Evolutionary conservation across 2,329 filamentous ascomycete genomes (phyloP).

Genomic region (Fusarium sp.): DNA sequence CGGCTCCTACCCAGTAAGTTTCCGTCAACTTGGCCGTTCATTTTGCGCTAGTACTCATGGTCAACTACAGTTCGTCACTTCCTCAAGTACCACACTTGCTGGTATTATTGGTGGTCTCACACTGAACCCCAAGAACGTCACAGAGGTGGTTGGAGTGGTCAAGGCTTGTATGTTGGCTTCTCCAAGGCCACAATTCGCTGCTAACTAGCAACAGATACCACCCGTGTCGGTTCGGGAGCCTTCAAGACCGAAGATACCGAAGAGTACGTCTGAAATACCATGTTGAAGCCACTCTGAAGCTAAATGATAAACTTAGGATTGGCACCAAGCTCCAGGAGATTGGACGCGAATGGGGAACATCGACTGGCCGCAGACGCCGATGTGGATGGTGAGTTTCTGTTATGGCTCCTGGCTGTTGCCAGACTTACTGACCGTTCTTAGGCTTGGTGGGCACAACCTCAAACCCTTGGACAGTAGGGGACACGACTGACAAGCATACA

Average conservation of each 20-base stretch:
- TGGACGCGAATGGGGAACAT: conserved; percentile 58
- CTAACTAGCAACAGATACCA: neutral
- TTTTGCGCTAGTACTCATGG: neutral
- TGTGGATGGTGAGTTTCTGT: conserved; percentile 60
- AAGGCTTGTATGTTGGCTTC: neutral
- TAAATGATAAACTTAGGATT: conserved; percentile 42
- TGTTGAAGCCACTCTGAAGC: conserved; percentile 28
- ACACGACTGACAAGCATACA: conserved; percentile 34
- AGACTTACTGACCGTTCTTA: conserved; percentile 38
- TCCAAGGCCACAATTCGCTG: neutral
- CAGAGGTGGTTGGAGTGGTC: neutral
- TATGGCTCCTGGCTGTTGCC: conserved; percentile 30
- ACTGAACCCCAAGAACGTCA: neutral
- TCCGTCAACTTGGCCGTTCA: neutral
- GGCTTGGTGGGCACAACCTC: conserved; percentile 44
- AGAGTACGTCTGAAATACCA: neutral
- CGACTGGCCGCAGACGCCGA: conserved; percentile 70
- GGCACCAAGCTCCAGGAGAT: conserved; percentile 61
- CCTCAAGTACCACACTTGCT: neutral
- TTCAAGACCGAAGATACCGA: neutral
- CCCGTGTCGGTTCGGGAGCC: neutral
- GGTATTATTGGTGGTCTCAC: neutral
- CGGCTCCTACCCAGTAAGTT: neutral
- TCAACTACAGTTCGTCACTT: neutral
- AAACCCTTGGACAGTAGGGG: conserved; percentile 25